Evolutionary conservation across 1,284 basidiomycete species (phyloP).

Genomic region (Ganoderma leucocontextum): DNA sequence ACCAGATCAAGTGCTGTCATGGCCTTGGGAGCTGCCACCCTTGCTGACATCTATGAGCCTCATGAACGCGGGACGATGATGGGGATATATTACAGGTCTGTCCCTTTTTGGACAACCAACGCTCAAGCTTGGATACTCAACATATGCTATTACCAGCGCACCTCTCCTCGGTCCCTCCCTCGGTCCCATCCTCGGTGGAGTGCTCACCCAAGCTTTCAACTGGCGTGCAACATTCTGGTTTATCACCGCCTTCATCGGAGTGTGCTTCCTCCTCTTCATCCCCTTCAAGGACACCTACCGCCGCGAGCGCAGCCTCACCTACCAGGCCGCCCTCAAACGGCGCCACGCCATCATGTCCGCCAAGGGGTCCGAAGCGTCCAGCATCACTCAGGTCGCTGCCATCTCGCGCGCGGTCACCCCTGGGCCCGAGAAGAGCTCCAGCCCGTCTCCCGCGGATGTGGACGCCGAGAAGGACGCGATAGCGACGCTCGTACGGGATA

Average conservation of each 20-base stretch:
- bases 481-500: slow-evolving; percentile 19
- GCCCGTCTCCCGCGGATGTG: not conserved
- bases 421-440: not conserved
- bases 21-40: slow-evolving; percentile 80
- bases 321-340: slow-evolving; percentile 65
- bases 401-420: slow-evolving; percentile 24
- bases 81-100: slow-evolving; percentile 71
- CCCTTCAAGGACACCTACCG: slow-evolving; percentile 88
- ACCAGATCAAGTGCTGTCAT: slow-evolving; percentile 79
- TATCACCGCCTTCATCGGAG: slow-evolving; percentile 68
- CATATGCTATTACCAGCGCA: slow-evolving; percentile 32
- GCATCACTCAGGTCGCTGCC: slow-evolving; percentile 31
- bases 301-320: slow-evolving; percentile 79
- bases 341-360: slow-evolving; percentile 35
- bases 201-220: slow-evolving; percentile 69
- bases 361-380: slow-evolving; percentile 29
- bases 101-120: not conserved
- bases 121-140: slow-evolving; percentile 45
- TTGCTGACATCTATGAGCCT: slow-evolving; percentile 85
- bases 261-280: slow-evolving; percentile 66
- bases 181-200: slow-evolving; percentile 79
- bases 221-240: slow-evolving; percentile 90
- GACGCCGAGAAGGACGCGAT: slow-evolving; percentile 19
- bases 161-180: slow-evolving; percentile 61
- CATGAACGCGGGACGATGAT: slow-evolving; percentile 83